Evolutionary conservation across 1,139 yeast species (phyloP).

Genomic region (Saccharomyces pastorianus): DNA sequence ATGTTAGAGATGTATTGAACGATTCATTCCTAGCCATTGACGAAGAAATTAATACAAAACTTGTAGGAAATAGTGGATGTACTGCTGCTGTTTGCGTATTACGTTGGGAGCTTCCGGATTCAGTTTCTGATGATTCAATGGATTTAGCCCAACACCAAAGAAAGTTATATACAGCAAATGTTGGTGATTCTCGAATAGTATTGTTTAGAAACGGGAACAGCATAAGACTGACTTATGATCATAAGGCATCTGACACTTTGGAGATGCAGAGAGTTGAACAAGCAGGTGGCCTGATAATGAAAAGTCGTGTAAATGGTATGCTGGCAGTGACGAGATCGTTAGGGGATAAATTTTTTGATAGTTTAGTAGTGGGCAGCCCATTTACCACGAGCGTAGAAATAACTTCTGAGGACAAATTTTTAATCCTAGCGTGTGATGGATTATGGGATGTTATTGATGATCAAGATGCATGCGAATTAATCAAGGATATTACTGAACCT

Average conservation of each 20-base stretch:
- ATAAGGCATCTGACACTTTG: constrained; percentile 76
- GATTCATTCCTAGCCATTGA: constrained; percentile 70
- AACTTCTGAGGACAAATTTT: constrained; percentile 52
- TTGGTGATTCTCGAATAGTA: constrained; percentile 86
- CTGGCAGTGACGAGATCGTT: constrained; percentile 89
- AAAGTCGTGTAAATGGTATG: constrained; percentile 90
- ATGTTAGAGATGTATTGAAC: constrained; percentile 50
- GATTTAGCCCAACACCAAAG: constrained; percentile 43
- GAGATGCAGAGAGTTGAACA: constrained; percentile 71
- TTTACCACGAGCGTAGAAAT: constrained; percentile 85
- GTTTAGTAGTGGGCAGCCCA: constrained; percentile 81
- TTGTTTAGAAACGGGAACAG: constrained; percentile 68
- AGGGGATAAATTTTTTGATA: constrained; percentile 93
- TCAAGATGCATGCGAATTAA: constrained; percentile 67
- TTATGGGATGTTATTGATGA: constrained; percentile 90
- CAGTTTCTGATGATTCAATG: constrained; percentile 13
- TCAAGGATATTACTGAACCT: constrained; percentile 49
- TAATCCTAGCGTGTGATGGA: constrained; percentile 91
- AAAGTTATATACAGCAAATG: constrained; percentile 87
- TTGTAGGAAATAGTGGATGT: constrained; percentile 72
- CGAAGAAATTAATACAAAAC: constrained; percentile 45
- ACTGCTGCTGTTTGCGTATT: constrained; percentile 94
- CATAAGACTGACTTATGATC: constrained; percentile 80
- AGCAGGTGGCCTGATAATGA: constrained; percentile 81
- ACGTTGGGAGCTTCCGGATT: constrained; percentile 66